Conservation (phyloP, 148 eudicot genomes). For the Dianthus caryophyllus region DNA sequence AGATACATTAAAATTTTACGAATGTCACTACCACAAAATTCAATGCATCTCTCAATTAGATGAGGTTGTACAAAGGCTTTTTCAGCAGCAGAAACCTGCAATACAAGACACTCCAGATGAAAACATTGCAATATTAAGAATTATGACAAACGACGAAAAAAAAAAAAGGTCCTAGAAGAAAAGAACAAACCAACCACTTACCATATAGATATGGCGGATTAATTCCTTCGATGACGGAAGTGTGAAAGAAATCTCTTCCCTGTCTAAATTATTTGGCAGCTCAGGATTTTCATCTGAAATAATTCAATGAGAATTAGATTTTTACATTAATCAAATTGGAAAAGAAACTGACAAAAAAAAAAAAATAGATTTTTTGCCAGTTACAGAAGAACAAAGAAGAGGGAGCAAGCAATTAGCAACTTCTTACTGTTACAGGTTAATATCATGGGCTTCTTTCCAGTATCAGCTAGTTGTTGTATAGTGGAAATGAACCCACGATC, state of each 20-base stretch:
- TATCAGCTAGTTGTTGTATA: slow-evolving; percentile 82
- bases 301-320: slow-evolving; percentile 18
- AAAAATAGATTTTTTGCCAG: background rate
- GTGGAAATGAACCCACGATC: slow-evolving; percentile 82
- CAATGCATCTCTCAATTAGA: slow-evolving; percentile 57
- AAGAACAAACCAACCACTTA: slow-evolving; percentile 16
- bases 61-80: slow-evolving; percentile 47
- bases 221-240: slow-evolving; percentile 66
- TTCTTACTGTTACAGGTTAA: slow-evolving; percentile 67
- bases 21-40: slow-evolving; percentile 63
- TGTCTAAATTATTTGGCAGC: slow-evolving; percentile 71
- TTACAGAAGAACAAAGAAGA: background rate
- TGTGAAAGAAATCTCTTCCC: slow-evolving; percentile 61
- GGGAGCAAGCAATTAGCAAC: slow-evolving; percentile 11
- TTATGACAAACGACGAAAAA: background rate
- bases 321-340: slow-evolving; percentile 7
- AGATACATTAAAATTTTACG: slow-evolving; percentile 75
- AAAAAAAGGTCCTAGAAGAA: background rate
- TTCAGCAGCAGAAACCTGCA: slow-evolving; percentile 76
- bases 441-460: slow-evolving; percentile 79
- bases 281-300: slow-evolving; percentile 50
- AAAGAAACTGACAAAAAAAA: slow-evolving; percentile 4
- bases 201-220: slow-evolving; percentile 48
- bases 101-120: slow-evolving; percentile 9
- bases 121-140: background rate